Base-by-base conservation (phyloP, 1,284 basidiomycete species). In the Trametes polyzona region DNA sequence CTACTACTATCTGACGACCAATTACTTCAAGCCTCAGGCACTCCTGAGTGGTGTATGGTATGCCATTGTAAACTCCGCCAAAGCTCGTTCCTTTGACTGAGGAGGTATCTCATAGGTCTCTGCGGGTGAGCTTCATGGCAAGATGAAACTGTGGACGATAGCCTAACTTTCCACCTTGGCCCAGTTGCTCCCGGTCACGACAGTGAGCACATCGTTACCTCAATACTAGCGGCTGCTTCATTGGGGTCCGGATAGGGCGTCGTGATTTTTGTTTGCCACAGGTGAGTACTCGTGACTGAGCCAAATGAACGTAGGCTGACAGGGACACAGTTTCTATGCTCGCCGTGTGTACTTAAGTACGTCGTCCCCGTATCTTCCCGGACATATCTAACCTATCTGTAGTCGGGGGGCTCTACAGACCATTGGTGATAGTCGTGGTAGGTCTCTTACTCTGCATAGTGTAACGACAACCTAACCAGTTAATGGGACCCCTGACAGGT, bases 241-340 rank as follows among this genome's bases (percentile, higher is more conserved):
- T 10, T 12, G 6, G 27, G 19, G n/a, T 21, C 12, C 12, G n/a
- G n/a, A n/a, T n/a, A 52, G 50, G 50, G 50, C 16, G 30, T 26
- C n/a, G 33, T 52, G 6, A 52, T 52, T 5, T 52, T 52, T 29
- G 50, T 52, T 8, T 52, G 50, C 50, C 50, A 52, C 32, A 30
- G 50, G 50, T 44, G 10, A 44, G 41, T 10, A 27, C 10, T 21
- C 19, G n/a, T 39, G 19, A 17, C 4, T 39, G 10, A 6, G 37
- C 5, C 6, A 4, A 4, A 39, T 19, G n/a, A 19, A 17, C n/a
- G 4, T 11, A 17, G n/a, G n/a, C n/a, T 37, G 10, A 21, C 10
- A 10, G n/a, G 6, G 37, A 17, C 16, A 1, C 14, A 52, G 50
- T 16, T 57, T 57, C 33, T 52, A 52, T 17, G 50, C 42, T 1